phyloP scores from a whole-genome alignment of 2,329 filamentous ascomycete genomes.

The Alternaria postmessia region DNA sequence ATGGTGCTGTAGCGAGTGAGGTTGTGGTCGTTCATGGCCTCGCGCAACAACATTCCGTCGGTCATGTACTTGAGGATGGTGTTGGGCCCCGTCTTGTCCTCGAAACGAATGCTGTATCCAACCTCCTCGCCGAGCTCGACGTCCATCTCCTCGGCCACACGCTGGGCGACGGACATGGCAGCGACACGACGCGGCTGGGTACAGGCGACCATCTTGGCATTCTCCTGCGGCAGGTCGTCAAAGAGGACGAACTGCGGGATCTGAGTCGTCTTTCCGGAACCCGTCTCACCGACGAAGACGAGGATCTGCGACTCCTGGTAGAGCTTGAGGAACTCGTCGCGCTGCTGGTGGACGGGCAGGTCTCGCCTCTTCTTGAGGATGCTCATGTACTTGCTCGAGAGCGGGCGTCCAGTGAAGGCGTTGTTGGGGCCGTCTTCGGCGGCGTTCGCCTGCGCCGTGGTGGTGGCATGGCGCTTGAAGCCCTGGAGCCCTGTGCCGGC shows the following conservation, averaged over 20 bases:
- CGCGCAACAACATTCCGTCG: constrained; percentile 95
- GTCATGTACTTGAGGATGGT: constrained; percentile 99
- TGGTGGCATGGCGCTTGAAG: constrained; percentile 82
- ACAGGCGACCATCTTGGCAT: constrained; percentile 91
- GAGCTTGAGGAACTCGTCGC: constrained; percentile 90
- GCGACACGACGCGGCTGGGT: constrained; percentile 97
- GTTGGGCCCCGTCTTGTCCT: constrained; percentile 85
- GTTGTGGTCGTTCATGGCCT: constrained; percentile 91
- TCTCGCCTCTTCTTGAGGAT: constrained; percentile 86
- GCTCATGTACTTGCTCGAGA: constrained; percentile 86
- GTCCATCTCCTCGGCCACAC: constrained; percentile 94
- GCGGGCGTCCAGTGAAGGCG: constrained; percentile 79
- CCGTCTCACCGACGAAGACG: constrained; percentile 98
- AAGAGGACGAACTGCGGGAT: constrained; percentile 98
- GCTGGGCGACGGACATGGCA: constrained; percentile 96
- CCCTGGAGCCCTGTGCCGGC: constrained; percentile 60
- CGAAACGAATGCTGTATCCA: constrained; percentile 96
- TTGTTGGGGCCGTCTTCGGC: constrained; percentile 85
- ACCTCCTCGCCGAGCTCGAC: constrained; percentile 91
- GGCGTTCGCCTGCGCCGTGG: constrained; percentile 73
- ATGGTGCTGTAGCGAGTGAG: constrained; percentile 92
- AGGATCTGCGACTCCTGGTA: constrained; percentile 96
- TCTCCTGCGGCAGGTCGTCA: constrained; percentile 89
- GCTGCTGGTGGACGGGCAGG: constrained; percentile 90
- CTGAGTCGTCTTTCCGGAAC: constrained; percentile 99